A percentile compares a stretch with the other conserved stretches of the same genome.
phyloP scores from a whole-genome alignment of 495 filamentous ascomycete species.

The Massariosphaeria phaeospora region DNA sequence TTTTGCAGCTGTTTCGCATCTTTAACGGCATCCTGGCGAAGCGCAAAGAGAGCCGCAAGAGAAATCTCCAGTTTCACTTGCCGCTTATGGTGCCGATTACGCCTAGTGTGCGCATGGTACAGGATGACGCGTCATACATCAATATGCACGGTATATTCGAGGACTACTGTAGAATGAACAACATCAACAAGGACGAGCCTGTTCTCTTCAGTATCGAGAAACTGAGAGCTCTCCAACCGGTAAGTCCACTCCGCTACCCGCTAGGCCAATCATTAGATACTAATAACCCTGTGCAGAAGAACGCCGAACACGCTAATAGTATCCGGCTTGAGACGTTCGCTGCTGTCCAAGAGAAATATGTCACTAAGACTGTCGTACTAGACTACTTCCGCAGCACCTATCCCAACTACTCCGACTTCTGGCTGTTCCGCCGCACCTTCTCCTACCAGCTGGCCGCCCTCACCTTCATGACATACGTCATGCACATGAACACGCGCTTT shows the following conservation, averaged over 20 bases:
- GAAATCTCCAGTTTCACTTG: conserved; percentile 92
- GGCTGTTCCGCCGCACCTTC: conserved; percentile 95
- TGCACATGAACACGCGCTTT: conserved; percentile 90
- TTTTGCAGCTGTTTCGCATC: conserved; percentile 94
- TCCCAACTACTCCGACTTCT: conserved; percentile 88
- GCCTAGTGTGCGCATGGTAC: conserved; percentile 86
- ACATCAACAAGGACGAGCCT: conserved; percentile 89
- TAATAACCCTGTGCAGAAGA: conserved; percentile 34
- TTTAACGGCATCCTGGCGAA: conserved; percentile 87
- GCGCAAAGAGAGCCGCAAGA: conserved; percentile 87
- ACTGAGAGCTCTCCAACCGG: conserved; percentile 58
- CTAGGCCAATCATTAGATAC: neutral
- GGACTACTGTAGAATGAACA: conserved; percentile 82
- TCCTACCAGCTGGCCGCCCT: conserved; percentile 93
- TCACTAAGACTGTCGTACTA: conserved; percentile 70
- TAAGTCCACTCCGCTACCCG: conserved; percentile 8
- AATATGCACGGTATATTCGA: conserved; percentile 91
- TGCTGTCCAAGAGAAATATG: conserved; percentile 86
- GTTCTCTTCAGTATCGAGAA: conserved; percentile 93
- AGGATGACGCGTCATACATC: conserved; percentile 92
- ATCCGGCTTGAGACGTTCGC: conserved; percentile 77
- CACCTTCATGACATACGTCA: conserved; percentile 97
- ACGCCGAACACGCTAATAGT: conserved; percentile 58
- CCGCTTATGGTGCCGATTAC: conserved; percentile 92
- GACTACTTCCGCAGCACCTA: conserved; percentile 88